Evolutionary conservation across 768 basidiomycete genomes (phyloP), one percentile per base, ranked within the genome.

Genomic region (Leccinum uliginosum): DNA sequence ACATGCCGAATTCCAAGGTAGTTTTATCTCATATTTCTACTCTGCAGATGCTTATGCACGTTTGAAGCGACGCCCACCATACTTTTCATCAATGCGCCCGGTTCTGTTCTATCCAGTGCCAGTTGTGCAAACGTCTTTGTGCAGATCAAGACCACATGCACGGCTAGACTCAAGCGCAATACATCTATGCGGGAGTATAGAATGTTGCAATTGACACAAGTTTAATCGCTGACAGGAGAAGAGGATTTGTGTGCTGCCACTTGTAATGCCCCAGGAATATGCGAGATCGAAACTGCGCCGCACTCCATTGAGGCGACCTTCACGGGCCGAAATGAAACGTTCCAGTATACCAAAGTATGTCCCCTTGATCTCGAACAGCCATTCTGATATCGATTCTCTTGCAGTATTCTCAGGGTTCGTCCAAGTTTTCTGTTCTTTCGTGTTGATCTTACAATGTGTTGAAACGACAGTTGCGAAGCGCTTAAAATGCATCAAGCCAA

Each of bases 271-370:
- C n/a, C n/a, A n/a, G n/a, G n/a, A n/a, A n/a, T n/a, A 19, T 86
- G 84, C 54, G 74, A 83, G 48, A 84, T 86, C n/a, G 78, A 84
- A 51, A 82, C 79, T 0, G 72, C 77, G 0, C 84, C 84, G 0
- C 78, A 80, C 51, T 80, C 83, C 0, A 77, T 86, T 32, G 80
- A 84, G 61, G 81, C 83, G 6, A 84, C 82, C 0, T 86, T 86
- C 59, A 79, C 77, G 0, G 85, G 84, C 0, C 73, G 67, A 55
- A 80, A 85, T 50, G 81, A 83, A 57, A 83, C 78, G 1, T 86
- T 85, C 61, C 78, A 82, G 62, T 86, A 83, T 51, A 86, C 85
- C 0, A 86, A 85, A 75, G 84, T 81, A 50, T 26, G 64, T n/a
- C 55, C 35, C 27, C 26, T 19, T 2, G 10, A 8, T 55, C n/a